Conservation (phyloP, 345 rosid genomes). For the Ricinus communis region DNA sequence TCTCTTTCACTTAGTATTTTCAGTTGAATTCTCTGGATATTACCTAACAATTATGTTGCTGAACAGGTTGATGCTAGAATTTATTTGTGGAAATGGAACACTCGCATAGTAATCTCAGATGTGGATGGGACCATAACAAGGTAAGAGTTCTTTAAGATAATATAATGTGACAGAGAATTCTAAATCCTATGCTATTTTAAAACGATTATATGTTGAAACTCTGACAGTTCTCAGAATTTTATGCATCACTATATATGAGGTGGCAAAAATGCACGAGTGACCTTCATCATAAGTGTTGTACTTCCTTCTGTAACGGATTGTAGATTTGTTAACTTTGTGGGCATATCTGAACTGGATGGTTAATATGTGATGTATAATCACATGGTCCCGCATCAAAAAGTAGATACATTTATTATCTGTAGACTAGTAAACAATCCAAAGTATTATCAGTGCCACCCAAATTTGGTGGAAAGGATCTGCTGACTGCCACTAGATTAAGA, state of each 20-base stretch:
- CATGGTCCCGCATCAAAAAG: too few relatives aligned
- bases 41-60: slow-evolving; percentile 6
- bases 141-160: slow-evolving; percentile 39
- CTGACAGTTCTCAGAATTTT: background rate
- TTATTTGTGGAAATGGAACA: slow-evolving; percentile 94
- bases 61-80: slow-evolving; percentile 89
- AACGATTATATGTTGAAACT: background rate
- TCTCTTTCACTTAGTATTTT: slow-evolving; percentile 11
- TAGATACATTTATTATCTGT: background rate
- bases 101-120: slow-evolving; percentile 87
- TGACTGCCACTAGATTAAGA: too few relatives aligned
- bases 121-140: slow-evolving; percentile 98
- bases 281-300: background rate
- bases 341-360: background rate
- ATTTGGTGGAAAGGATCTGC: background rate
- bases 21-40: slow-evolving; percentile 3
- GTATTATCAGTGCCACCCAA: background rate
- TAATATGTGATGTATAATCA: too few relatives aligned
- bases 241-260: background rate
- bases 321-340: background rate
- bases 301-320: background rate
- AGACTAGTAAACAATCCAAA: background rate
- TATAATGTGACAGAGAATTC: background rate
- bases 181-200: background rate
- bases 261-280: background rate